Conservation (phyloP, 1,284 basidiomycete genomes). For the Waitea zeae region DNA sequence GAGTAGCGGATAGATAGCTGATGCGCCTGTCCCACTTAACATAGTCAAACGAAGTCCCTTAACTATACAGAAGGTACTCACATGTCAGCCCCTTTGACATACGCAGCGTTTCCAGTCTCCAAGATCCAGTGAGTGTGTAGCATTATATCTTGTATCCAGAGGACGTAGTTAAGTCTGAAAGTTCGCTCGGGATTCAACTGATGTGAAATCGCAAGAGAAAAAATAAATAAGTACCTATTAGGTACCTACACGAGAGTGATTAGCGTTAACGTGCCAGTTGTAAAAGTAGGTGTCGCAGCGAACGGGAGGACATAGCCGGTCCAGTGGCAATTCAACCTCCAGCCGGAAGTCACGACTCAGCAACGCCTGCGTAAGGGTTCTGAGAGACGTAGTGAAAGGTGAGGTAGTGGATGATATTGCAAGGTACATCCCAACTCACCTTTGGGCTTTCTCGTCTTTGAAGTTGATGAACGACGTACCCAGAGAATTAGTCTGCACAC, state of each 20-base stretch:
- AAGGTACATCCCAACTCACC: slow-evolving; percentile 20
- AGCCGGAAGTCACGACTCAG: slow-evolving; percentile 61
- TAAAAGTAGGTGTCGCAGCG: too few species aligned
- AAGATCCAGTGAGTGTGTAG: too few species aligned
- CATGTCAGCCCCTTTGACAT: slow-evolving; percentile 31
- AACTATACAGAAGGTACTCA: slow-evolving; percentile 12
- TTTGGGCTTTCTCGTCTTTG: slow-evolving; percentile 45
- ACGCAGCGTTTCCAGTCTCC: slow-evolving; percentile 2
- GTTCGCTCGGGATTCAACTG: too few species aligned
- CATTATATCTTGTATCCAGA: slow-evolving; percentile 54
- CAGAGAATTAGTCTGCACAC: slow-evolving; percentile 15
- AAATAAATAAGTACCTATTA: too few species aligned
- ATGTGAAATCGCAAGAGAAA: too few species aligned
- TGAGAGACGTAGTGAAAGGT: neutral
- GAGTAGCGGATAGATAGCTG: slow-evolving; percentile 79
- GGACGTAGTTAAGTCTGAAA: slow-evolving; percentile 70
- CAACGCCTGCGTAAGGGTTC: slow-evolving; percentile 62
- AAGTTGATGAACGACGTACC: slow-evolving; percentile 49
- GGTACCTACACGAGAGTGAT: slow-evolving; percentile 28
- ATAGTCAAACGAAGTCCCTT: slow-evolving; percentile 3
- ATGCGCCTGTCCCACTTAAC: slow-evolving; percentile 76
- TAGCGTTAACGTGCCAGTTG: neutral
- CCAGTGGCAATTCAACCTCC: slow-evolving; percentile 38
- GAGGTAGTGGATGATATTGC: neutral
- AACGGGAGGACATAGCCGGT: slow-evolving; percentile 79